phyloP scores from a whole-genome alignment of 495 filamentous ascomycete genomes.

The Xylaria castorea region DNA sequence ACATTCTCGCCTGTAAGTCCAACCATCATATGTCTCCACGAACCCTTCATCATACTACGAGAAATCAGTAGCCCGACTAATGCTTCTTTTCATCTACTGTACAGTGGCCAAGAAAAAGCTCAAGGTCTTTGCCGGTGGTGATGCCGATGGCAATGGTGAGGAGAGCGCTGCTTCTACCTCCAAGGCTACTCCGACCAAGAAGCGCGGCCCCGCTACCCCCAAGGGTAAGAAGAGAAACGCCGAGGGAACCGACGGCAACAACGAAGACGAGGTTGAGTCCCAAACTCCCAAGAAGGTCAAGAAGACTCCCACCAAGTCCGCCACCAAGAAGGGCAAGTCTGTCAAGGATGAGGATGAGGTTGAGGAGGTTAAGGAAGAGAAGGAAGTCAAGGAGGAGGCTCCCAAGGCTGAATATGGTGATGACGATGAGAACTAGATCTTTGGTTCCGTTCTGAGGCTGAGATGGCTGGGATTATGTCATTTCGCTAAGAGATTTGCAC shows the following conservation, averaged over 20 bases:
- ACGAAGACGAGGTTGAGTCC: not conserved
- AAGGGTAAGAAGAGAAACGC: not conserved
- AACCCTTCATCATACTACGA: not conserved
- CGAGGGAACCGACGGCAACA: conserved; percentile 6
- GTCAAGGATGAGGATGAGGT: conserved; percentile 17
- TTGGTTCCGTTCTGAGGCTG: not conserved
- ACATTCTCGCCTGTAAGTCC: conserved; percentile 30
- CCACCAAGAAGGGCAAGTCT: conserved; percentile 29
- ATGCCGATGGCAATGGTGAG: conserved; percentile 15
- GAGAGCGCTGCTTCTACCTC: not conserved
- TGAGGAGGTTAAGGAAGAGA: conserved; percentile 11
- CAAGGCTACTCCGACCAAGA: conserved; percentile 24
- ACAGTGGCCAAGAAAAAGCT: conserved; percentile 33
- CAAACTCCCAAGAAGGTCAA: conserved; percentile 24
- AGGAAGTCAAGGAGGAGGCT: conserved; percentile 8
- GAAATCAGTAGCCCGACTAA: not conserved
- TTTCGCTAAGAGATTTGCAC: not conserved
- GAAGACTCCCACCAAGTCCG: conserved; percentile 11
- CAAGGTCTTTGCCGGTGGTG: not conserved
- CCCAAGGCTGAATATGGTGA: not conserved
- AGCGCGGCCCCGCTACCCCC: conserved; percentile 15
- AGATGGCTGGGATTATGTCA: not conserved
- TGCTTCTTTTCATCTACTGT: not conserved
- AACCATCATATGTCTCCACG: not conserved
- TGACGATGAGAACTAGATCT: not conserved